A percentile compares a stretch with the other conserved stretches of the same genome.
phyloP scores from a whole-genome alignment of 805 yeast species.

The Metschnikowia lochheadii region DNA sequence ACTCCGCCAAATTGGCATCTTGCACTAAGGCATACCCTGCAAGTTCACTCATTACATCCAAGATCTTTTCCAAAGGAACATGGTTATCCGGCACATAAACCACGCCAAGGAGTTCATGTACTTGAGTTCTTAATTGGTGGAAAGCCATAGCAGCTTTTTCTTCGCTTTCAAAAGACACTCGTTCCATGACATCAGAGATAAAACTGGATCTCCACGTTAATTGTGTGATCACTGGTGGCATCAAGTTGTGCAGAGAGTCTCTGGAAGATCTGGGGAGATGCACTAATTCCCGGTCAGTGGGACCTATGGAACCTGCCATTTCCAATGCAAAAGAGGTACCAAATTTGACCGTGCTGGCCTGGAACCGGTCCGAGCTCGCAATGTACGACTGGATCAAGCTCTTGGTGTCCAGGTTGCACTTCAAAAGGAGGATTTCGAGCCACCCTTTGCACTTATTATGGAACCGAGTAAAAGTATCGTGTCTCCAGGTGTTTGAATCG shows the following conservation, averaged over 20 bases:
- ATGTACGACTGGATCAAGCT: conserved; percentile 76
- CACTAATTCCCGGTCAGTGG: conserved; percentile 62
- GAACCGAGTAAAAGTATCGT: conserved; percentile 57
- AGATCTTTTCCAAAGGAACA: conserved; percentile 26
- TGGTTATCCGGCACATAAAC: conserved; percentile 7
- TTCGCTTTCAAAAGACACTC: conserved; percentile 24
- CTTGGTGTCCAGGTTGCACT: conserved; percentile 70
- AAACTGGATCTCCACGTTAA: conserved; percentile 63
- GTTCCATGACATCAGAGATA: conserved; percentile 30
- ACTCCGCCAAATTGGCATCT: conserved; percentile 40
- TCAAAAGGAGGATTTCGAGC: conserved; percentile 55
- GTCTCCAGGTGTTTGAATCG: conserved; percentile 75
- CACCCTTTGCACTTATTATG: conserved; percentile 60
- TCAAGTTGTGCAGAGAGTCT: conserved; percentile 45
- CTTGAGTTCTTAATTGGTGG: conserved; percentile 25
- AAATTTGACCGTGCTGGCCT: conserved; percentile 45
- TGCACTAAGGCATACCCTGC: conserved; percentile 36
- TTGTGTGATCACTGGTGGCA: conserved; percentile 72
- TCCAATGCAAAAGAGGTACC: conserved; percentile 91
- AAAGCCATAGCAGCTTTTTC: conserved; percentile 28
- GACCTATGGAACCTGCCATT: conserved; percentile 72
- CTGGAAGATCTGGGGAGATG: conserved; percentile 39
- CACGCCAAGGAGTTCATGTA: conserved; percentile 15
- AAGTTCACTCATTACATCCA: conserved; percentile 42
- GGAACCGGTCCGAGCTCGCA: conserved; percentile 30